phyloP scores from a whole-genome alignment of 2,329 filamentous ascomycete species.

The Sporothrix protearum region DNA sequence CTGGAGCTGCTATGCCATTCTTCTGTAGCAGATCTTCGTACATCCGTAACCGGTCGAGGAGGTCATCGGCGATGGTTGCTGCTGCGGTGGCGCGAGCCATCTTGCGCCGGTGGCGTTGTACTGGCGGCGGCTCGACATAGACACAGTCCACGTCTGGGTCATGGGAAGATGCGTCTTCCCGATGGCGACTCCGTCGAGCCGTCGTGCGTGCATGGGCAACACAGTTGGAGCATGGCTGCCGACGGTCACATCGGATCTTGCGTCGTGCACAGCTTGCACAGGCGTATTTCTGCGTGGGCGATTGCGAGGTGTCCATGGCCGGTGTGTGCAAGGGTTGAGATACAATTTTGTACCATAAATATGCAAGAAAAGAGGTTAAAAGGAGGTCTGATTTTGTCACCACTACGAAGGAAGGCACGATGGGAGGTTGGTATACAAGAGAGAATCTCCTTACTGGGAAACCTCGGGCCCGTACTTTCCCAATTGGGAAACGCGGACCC shows the following conservation, averaged over 20 bases:
- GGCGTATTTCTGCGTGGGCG: slow-evolving; percentile 19
- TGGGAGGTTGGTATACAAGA: background rate
- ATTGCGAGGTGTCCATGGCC: background rate
- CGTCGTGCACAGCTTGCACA: slow-evolving; percentile 26
- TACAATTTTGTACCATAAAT: background rate
- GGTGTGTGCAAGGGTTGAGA: background rate
- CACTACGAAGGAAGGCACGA: background rate
- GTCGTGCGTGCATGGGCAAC: slow-evolving; percentile 21
- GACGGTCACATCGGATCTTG: slow-evolving; percentile 29
- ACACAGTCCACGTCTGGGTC: slow-evolving; percentile 25
- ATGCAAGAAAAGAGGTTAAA: background rate
- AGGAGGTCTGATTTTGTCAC: background rate
- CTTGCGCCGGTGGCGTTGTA: slow-evolving; percentile 31
- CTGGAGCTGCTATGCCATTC: slow-evolving; percentile 27
- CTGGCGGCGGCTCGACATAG: slow-evolving; percentile 29
- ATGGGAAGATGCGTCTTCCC: background rate
- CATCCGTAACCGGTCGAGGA: slow-evolving; percentile 29
- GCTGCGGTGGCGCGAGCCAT: slow-evolving; percentile 21
- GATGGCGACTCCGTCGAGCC: background rate
- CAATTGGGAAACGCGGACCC: background rate
- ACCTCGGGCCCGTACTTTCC: slow-evolving; percentile 19
- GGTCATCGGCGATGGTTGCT: slow-evolving; percentile 32
- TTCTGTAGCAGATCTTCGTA: slow-evolving; percentile 35
- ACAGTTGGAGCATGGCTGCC: slow-evolving; percentile 28
- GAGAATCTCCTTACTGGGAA: slow-evolving; percentile 4